phyloP scores from a whole-genome alignment of 306 rosid species.

The Cyclanthera cordifolia region DNA sequence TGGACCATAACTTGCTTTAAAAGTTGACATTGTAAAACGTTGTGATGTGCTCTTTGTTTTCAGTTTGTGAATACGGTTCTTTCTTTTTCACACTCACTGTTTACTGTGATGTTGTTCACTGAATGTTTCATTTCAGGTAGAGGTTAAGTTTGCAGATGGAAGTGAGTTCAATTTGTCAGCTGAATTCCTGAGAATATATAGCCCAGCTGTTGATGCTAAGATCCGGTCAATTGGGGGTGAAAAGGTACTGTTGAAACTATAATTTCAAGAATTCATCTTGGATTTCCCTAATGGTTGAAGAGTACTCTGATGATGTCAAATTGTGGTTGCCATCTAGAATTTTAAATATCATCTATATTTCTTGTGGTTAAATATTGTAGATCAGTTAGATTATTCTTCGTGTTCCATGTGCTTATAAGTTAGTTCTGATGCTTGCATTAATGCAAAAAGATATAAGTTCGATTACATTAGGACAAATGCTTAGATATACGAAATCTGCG shows the following conservation, averaged over 20 bases:
- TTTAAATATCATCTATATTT: not conserved
- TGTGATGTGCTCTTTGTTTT: not conserved
- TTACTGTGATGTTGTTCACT: not conserved
- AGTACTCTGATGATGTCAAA: not conserved
- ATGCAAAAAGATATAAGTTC: too few species aligned
- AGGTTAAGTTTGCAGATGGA: slow-evolving; percentile 52
- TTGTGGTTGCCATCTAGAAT: not conserved
- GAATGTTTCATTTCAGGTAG: slow-evolving; percentile 38
- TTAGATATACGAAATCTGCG: too few species aligned
- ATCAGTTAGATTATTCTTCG: not conserved
- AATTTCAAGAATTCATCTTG: not conserved
- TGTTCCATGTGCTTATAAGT: not conserved
- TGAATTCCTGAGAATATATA: slow-evolving; percentile 65
- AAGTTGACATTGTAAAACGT: not conserved
- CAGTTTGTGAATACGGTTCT: not conserved
- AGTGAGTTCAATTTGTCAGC: slow-evolving; percentile 54
- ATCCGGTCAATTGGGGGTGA: slow-evolving; percentile 66
- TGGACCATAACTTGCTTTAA: not conserved
- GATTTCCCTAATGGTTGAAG: not conserved
- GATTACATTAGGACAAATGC: too few species aligned
- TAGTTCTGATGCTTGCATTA: not conserved
- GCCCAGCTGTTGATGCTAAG: slow-evolving; percentile 85
- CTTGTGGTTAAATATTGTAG: not conserved
- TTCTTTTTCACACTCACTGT: not conserved
- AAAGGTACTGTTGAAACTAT: slow-evolving; percentile 41